phyloP scores from a whole-genome alignment of 202 grass and related monocot species.

The Carex arenaria region DNA sequence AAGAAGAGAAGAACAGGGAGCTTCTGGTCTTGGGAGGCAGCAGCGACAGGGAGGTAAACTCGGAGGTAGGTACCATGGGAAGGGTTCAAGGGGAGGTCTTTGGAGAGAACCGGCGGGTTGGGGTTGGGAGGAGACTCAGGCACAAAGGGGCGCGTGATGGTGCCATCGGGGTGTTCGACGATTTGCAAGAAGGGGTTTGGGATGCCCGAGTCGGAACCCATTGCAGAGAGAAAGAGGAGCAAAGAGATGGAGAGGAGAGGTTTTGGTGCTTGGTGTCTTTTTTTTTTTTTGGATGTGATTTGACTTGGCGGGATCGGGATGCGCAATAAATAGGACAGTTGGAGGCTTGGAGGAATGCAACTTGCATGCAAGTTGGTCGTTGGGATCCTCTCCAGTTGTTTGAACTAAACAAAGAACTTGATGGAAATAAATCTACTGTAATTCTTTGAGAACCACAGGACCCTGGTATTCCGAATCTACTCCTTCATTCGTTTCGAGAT shows the following conservation, averaged over 20 bases:
- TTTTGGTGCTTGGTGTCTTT: neutral
- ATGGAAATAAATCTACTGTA: too few species aligned
- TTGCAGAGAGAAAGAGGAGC: neutral
- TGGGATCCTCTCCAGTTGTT: neutral
- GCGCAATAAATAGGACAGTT: neutral
- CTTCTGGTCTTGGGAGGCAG: neutral
- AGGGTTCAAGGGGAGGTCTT: slow-evolving; percentile 62
- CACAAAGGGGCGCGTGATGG: slow-evolving; percentile 50
- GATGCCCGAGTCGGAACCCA: neutral
- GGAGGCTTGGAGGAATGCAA: neutral
- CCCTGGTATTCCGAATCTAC: too few species aligned
- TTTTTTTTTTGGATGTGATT: neutral
- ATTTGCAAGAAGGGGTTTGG: slow-evolving; percentile 68
- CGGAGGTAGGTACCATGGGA: slow-evolving; percentile 42
- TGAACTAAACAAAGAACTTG: neutral
- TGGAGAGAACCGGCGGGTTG: slow-evolving; percentile 27
- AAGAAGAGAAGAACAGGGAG: slow-evolving; percentile 75
- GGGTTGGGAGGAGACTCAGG: slow-evolving; percentile 11
- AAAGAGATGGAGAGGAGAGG: neutral
- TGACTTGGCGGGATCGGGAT: neutral
- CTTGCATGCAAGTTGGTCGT: neutral
- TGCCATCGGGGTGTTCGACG: slow-evolving; percentile 57
- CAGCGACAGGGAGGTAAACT: slow-evolving; percentile 39
- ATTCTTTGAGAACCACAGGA: too few species aligned
- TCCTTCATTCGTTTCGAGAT: too few species aligned